Percentiles rank a stretch among this genome's conserved stretches.
Conservation (phyloP, 495 filamentous ascomycete species). For the Hypoxylon fuscum region DNA sequence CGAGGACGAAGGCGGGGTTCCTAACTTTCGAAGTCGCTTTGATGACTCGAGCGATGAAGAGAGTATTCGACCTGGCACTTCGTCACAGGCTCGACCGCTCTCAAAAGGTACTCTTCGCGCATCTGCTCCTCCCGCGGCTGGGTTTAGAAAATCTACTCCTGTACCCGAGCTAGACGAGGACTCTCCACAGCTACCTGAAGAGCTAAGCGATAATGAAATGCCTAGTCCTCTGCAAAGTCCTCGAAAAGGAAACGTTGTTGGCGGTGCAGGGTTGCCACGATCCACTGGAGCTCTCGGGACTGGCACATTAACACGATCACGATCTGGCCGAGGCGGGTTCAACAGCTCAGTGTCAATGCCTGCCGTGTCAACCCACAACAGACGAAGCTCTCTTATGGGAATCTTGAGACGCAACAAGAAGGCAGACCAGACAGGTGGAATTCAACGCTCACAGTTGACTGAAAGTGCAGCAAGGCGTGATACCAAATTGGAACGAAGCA, state of each 20-base stretch:
- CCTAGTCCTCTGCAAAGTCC: constrained; percentile 40
- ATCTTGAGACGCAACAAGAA: constrained; percentile 58
- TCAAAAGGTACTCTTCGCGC: constrained; percentile 31
- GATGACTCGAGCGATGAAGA: constrained; percentile 86
- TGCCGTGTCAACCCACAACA: constrained; percentile 13
- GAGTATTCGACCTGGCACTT: constrained; percentile 37
- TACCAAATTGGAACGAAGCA: constrained; percentile 60
- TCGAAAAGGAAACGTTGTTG: background rate
- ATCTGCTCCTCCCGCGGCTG: constrained; percentile 20
- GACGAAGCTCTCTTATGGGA: constrained; percentile 54
- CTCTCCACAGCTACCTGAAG: constrained; percentile 47
- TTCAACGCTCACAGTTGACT: constrained; percentile 51
- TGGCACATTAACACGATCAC: constrained; percentile 36
- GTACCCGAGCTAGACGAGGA: constrained; percentile 49
- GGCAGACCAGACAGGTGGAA: constrained; percentile 46
- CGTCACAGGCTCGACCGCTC: constrained; percentile 18
- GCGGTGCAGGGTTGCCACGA: constrained; percentile 1
- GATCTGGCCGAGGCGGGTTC: constrained; percentile 50
- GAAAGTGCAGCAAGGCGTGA: constrained; percentile 62
- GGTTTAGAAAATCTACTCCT: constrained; percentile 37
- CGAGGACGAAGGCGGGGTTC: constrained; percentile 63
- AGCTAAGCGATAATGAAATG: constrained; percentile 41
- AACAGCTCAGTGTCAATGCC: constrained; percentile 36
- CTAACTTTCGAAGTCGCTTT: constrained; percentile 73
- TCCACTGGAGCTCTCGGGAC: constrained; percentile 42